Percentiles rank a stretch among this genome's conserved stretches.
Evolutionary conservation across 768 basidiomycete genomes (phyloP).

Genomic region (Leccinum obscurum): DNA sequence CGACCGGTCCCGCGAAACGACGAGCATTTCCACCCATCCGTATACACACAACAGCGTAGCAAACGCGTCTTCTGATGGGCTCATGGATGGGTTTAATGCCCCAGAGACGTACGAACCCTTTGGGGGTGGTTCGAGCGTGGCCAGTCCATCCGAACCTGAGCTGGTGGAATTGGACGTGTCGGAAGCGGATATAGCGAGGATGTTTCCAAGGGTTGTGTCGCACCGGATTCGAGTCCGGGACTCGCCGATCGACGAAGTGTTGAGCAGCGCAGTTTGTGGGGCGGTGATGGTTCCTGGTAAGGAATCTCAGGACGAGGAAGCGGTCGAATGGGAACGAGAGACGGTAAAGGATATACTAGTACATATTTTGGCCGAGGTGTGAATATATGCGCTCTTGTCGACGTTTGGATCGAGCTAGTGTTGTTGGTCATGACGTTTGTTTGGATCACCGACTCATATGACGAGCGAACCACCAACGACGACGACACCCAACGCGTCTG

Average conservation of each 20-base stretch:
- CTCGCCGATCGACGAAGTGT: conserved; percentile 67
- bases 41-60: conserved; percentile 18
- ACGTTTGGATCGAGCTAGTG: background rate
- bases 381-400: conserved; percentile 4
- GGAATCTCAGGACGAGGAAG: conserved; percentile 16
- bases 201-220: conserved; percentile 70
- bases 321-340: conserved; percentile 39
- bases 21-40: conserved; percentile 19
- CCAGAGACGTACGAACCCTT: conserved; percentile 12
- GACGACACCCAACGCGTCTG: conserved; percentile 27
- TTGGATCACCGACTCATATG: conserved; percentile 28
- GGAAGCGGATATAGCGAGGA: conserved; percentile 72
- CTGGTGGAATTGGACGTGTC: conserved; percentile 55
- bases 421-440: background rate
- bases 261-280: conserved; percentile 62
- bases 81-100: conserved; percentile 18
- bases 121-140: conserved; percentile 1
- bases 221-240: conserved; percentile 73
- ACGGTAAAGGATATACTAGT: conserved; percentile 71
- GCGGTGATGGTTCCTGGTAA: conserved; percentile 37
- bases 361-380: conserved; percentile 54
- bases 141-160: conserved; percentile 18
- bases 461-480: conserved; percentile 42
- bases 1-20: conserved; percentile 21
- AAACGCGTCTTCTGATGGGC: conserved; percentile 25